Conservation (phyloP, 495 filamentous ascomycete species). For the Jackrogersella multiformis region DNA sequence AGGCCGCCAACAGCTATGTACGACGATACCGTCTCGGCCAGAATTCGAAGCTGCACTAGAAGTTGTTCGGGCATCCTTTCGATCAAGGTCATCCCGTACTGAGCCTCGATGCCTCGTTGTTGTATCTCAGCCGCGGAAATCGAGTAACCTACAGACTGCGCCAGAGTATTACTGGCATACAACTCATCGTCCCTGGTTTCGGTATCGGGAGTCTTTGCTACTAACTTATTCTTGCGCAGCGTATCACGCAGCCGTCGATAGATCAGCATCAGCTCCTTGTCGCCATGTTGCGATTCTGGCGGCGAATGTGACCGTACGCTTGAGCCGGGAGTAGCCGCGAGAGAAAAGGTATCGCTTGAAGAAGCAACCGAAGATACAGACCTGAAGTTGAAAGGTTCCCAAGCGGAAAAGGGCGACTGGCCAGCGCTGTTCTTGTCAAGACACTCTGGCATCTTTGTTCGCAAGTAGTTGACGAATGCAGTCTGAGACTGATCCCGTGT, state of each 20-base stretch:
- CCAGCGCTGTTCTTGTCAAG: constrained; percentile 62
- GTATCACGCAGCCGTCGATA: constrained; percentile 85
- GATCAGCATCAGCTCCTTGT: constrained; percentile 78
- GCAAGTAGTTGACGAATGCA: constrained; percentile 70
- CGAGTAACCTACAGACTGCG: constrained; percentile 81
- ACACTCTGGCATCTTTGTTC: constrained; percentile 66
- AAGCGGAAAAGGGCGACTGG: constrained; percentile 12
- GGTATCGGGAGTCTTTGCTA: constrained; percentile 47
- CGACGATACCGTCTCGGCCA: constrained; percentile 86
- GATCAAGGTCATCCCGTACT: constrained; percentile 78
- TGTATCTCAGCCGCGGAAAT: constrained; percentile 92
- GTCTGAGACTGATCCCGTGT: constrained; percentile 61
- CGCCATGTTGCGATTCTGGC: constrained; percentile 53
- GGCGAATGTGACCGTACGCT: constrained; percentile 45
- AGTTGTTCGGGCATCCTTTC: constrained; percentile 83
- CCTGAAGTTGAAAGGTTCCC: constrained; percentile 36
- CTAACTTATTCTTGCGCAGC: constrained; percentile 73
- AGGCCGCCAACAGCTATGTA: constrained; percentile 82
- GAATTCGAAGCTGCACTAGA: constrained; percentile 87
- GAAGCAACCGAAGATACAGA: constrained; percentile 38
- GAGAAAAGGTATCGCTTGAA: constrained; percentile 40
- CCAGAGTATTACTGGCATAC: constrained; percentile 72
- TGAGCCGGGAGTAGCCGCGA: constrained; percentile 38
- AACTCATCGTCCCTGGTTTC: constrained; percentile 57
- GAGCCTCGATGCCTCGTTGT: constrained; percentile 84